Percentiles rank a stretch among this genome's conserved stretches.
Evolutionary conservation across 73 alveolate species (phyloP).

Genomic region (Paramecium primaurelia): DNA sequence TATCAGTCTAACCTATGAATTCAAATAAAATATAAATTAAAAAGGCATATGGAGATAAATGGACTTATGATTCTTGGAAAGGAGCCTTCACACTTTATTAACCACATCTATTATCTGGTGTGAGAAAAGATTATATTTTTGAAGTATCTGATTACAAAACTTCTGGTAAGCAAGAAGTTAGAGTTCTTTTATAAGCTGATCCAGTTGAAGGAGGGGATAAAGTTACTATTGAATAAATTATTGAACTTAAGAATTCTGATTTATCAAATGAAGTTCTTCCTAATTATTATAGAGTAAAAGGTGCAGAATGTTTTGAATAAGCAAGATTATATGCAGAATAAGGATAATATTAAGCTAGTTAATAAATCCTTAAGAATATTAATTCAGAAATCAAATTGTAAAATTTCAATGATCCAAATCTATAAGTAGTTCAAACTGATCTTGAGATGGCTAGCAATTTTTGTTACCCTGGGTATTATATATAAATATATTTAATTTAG

Average conservation of each 20-base stretch:
- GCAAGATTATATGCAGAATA: constrained; percentile 30
- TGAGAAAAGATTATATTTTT: constrained; percentile 26
- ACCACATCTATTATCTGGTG: constrained; percentile 29
- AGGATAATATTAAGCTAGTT: constrained; percentile 27
- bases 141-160: not conserved
- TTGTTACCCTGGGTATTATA: not conserved
- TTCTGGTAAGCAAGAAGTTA: not conserved
- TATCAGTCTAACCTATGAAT: not conserved
- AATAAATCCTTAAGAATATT: not conserved
- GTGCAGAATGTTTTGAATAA: constrained; percentile 51
- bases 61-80: constrained; percentile 36
- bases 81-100: not conserved
- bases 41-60: constrained; percentile 44
- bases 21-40: not conserved
- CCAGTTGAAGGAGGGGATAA: not conserved
- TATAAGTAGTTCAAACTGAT: not conserved
- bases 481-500: not conserved
- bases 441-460: not conserved
- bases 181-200: not conserved
- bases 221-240: not conserved
- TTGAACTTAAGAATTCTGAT: not conserved
- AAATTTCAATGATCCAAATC: not conserved
- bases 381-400: not conserved
- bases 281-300: constrained; percentile 55
- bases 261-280: constrained; percentile 19